Evolutionary conservation across 345 rosid genomes (phyloP).

Genomic region (Arabis alpina): DNA sequence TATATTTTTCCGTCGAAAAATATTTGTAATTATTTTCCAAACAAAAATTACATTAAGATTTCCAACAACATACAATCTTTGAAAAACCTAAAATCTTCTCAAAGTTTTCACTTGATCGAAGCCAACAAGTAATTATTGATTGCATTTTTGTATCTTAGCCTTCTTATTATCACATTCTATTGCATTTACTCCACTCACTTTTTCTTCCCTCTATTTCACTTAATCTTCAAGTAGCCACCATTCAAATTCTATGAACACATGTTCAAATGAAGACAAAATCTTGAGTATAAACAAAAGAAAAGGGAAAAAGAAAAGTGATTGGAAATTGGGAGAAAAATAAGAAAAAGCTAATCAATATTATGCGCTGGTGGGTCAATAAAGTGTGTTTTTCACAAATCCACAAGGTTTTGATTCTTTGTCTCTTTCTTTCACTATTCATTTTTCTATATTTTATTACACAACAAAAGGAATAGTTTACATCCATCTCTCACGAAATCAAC

Average conservation of each 20-base stretch:
- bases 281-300: conserved; percentile 14
- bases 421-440: conserved; percentile 40
- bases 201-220: background rate
- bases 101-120: too few relatives aligned
- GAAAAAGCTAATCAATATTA: conserved; percentile 35
- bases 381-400: conserved; percentile 42
- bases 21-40: too few relatives aligned
- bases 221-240: conserved; percentile 26
- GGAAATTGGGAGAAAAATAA: conserved; percentile 35
- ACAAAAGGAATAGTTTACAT: conserved; percentile 38
- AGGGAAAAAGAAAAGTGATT: conserved; percentile 33
- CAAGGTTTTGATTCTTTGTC: conserved; percentile 43
- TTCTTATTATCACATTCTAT: conserved; percentile 15
- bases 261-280: conserved; percentile 40
- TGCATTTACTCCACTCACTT: conserved; percentile 23
- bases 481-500: background rate
- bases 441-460: conserved; percentile 22
- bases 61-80: too few relatives aligned
- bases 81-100: too few relatives aligned
- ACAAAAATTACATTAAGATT: too few relatives aligned
- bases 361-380: conserved; percentile 47
- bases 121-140: too few relatives aligned
- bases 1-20: too few relatives aligned
- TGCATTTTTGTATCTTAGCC: background rate
- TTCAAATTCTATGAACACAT: conserved; percentile 20